Evolutionary conservation across 2,329 filamentous ascomycete genomes (phyloP).

Genomic region (Trichoderma afroharzianum): DNA sequence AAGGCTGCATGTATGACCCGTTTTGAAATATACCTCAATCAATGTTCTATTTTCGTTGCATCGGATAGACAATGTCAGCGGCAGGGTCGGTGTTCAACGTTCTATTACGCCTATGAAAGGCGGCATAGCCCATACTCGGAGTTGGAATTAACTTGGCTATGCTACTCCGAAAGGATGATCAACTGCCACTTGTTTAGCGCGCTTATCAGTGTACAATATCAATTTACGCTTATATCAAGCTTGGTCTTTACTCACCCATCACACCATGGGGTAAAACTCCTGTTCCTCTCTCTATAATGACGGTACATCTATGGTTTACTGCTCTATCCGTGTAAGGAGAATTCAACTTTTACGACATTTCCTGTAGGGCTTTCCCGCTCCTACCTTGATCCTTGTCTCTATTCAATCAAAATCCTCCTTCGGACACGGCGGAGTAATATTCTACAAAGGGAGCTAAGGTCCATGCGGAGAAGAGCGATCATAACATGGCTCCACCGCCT

Average conservation of each 20-base stretch:
- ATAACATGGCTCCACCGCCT: background rate
- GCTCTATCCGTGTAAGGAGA: background rate
- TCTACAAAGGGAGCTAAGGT: background rate
- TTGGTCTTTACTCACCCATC: background rate
- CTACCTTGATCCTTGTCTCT: background rate
- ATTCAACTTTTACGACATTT: background rate
- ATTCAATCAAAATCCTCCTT: background rate
- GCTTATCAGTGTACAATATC: background rate
- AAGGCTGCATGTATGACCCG: background rate
- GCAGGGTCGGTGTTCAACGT: background rate
- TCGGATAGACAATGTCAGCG: background rate
- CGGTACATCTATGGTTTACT: background rate
- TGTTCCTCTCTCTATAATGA: background rate
- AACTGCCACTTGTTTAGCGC: background rate
- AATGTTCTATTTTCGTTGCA: background rate
- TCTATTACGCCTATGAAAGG: background rate
- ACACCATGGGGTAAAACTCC: background rate
- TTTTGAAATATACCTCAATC: background rate
- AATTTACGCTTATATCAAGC: background rate
- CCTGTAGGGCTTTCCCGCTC: background rate
- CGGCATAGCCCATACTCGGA: background rate
- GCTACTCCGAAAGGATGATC: background rate
- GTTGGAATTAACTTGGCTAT: background rate
- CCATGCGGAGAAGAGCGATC: background rate
- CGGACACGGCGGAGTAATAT: background rate